Evolutionary conservation across 345 rosid genomes (phyloP), one percentile per base, ranked within the genome.

Genomic region (Laguncularia racemosa): DNA sequence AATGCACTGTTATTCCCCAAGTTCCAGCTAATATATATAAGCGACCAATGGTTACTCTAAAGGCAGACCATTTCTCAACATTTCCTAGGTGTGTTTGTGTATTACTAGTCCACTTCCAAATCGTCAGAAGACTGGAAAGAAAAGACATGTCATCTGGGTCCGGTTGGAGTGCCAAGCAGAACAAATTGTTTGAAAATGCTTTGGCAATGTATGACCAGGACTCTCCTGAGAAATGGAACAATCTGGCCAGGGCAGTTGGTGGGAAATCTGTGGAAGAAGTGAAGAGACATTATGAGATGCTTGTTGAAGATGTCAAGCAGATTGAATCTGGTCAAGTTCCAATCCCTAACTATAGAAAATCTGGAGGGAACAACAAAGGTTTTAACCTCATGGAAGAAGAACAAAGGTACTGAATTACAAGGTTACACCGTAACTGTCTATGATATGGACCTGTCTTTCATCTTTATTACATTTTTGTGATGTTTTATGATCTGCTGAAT

Each of bases 121-220:
- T 23, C 28, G 28, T 33, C 40, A 33, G 7, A 33, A 33, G 40
- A 33, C 9, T 33, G 7, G 40, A 33, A 50, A 50, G 14, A 50
- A 3, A 5, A 12, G 61, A 46, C 12, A 58, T 58, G 47, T 44
- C 51, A 44, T 64, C 60, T 7, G 53, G 67, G 16, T 63, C 68
- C 12, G 50, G 28, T 6, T 65, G 69, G 69, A 65, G 62, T 12
- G 20, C 43, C 11, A 57, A 52, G 69, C 69, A 58, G 16, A 65
- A 65, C 63, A 65, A 65, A 61, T 45, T 65, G 69, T 65, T 65
- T 16, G 69, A 65, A 45, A 65, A 65, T 14, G 69, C 69, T 18
- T 23, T 65, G 63, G 69, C 69, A 20, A 38, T 65, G 4, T 52
- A 65, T 47, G 63, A 57, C 61, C 52, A 40, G 63, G 69, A 65